These are phyloP conservation scores for Vitis rotundifolia DNA, from an alignment of 164 flowering plant species.

Conservation along the genomic window DNA sequence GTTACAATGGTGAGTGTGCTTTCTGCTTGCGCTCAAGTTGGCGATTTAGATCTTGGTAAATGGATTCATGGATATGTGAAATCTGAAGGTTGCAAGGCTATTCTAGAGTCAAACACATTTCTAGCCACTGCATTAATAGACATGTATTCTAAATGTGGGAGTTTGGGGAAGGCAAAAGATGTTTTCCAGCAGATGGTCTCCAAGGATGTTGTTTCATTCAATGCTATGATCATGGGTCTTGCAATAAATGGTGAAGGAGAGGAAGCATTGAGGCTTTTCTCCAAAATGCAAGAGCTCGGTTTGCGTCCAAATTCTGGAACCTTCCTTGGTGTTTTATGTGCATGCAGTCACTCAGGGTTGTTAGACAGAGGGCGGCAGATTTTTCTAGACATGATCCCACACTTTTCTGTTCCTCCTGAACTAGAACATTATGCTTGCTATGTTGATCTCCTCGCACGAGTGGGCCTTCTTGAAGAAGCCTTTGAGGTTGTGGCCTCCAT, in stretches of 20 bases:
- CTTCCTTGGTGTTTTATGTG: constrained; percentile 49
- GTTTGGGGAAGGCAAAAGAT: constrained; percentile 35
- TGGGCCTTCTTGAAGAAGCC: constrained; percentile 62
- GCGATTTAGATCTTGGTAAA: constrained; percentile 59
- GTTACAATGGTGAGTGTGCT: constrained; percentile 71
- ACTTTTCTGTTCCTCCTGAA: constrained; percentile 27
- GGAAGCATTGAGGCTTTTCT: constrained; percentile 52
- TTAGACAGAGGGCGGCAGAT: constrained; percentile 37
- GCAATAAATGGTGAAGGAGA: constrained; percentile 57
- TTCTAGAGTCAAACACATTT: constrained; percentile 38
- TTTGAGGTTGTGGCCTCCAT: constrained; percentile 45
- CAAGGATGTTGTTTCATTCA: constrained; percentile 57
- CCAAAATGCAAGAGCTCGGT: constrained; percentile 38
- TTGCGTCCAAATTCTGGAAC: constrained; percentile 52
- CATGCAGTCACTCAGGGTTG: constrained; percentile 68
- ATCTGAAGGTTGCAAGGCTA: constrained; percentile 29
- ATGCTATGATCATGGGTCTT: constrained; percentile 75
- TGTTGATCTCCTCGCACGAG: constrained; percentile 62
- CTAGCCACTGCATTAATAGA: constrained; percentile 67
- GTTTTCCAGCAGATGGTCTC: constrained; percentile 38
- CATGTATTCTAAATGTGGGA: constrained; percentile 77
- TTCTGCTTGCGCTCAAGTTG: constrained; percentile 71
- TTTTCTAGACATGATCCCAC: constrained; percentile 40
- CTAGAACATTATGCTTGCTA: constrained; percentile 70
- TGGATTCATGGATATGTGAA: constrained; percentile 53